A percentile compares a stretch with the other conserved stretches of the same genome.
Conservation (phyloP, 768 basidiomycete species). For the Mrakia frigida region DNA sequence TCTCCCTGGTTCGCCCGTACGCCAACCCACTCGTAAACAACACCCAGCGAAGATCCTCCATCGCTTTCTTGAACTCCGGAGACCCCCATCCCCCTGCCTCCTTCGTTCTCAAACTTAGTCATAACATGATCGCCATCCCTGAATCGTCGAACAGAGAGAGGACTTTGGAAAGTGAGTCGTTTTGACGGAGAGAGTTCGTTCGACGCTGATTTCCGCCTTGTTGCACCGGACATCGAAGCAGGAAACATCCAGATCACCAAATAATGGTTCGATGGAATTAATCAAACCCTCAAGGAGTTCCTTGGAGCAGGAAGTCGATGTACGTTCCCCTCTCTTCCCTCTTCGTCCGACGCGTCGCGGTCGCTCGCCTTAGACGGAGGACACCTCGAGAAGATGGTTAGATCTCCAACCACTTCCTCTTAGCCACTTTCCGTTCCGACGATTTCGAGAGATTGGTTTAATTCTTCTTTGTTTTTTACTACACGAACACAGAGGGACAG, state of each 20-base stretch:
- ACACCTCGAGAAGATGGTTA: neutral
- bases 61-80: too few species aligned
- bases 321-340: neutral
- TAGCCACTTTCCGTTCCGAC: too few species aligned
- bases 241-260: neutral
- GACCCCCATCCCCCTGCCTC: too few species aligned
- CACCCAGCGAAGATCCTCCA: too few species aligned
- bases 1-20: too few species aligned
- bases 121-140: slow-evolving; percentile 52
- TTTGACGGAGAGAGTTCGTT: neutral
- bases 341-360: neutral
- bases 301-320: neutral
- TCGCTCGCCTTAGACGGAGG: neutral
- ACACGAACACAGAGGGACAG: too few species aligned
- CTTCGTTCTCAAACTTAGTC: slow-evolving; percentile 51
- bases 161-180: neutral
- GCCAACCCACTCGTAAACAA: too few species aligned
- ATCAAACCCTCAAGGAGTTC: slow-evolving; percentile 10
- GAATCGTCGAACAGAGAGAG: slow-evolving; percentile 37
- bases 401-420: too few species aligned
- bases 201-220: neutral
- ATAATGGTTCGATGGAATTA: slow-evolving; percentile 2
- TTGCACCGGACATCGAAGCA: neutral
- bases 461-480: too few species aligned
- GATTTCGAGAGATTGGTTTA: too few species aligned